Evolutionary conservation across 768 basidiomycete genomes (phyloP).

Genomic region (Boletellus sp.): DNA sequence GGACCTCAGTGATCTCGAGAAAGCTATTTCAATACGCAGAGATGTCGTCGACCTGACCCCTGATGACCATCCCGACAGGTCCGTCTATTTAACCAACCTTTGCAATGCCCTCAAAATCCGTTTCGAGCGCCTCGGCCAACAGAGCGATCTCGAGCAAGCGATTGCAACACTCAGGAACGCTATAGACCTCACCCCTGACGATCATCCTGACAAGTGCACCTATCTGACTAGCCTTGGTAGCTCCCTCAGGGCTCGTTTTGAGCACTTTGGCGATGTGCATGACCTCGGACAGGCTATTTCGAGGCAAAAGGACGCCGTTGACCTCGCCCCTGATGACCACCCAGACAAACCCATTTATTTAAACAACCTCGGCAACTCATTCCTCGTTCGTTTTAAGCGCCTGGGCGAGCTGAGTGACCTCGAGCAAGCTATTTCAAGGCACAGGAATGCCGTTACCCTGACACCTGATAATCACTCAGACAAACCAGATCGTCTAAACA

Average conservation of each 20-base stretch:
- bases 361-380: neutral
- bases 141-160: slow-evolving; percentile 2
- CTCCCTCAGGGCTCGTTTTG: neutral
- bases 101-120: neutral
- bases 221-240: neutral
- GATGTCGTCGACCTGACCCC: neutral
- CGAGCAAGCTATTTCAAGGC: neutral
- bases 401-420: neutral
- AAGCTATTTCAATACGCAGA: neutral
- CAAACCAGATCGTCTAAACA: neutral
- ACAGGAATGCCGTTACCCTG: neutral
- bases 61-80: neutral
- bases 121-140: neutral
- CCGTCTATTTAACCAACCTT: neutral
- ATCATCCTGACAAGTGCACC: neutral
- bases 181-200: neutral
- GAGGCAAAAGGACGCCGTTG: neutral
- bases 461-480: neutral
- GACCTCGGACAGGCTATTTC: slow-evolving; percentile 4
- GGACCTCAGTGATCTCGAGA: slow-evolving; percentile 1
- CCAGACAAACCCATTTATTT: neutral
- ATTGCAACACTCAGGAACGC: neutral
- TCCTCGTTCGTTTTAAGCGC: neutral
- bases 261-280: neutral
- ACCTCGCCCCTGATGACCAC: neutral